Evolutionary conservation across 2,329 filamentous ascomycete genomes (phyloP).

Genomic region (Fragosphaeria purpurea): DNA sequence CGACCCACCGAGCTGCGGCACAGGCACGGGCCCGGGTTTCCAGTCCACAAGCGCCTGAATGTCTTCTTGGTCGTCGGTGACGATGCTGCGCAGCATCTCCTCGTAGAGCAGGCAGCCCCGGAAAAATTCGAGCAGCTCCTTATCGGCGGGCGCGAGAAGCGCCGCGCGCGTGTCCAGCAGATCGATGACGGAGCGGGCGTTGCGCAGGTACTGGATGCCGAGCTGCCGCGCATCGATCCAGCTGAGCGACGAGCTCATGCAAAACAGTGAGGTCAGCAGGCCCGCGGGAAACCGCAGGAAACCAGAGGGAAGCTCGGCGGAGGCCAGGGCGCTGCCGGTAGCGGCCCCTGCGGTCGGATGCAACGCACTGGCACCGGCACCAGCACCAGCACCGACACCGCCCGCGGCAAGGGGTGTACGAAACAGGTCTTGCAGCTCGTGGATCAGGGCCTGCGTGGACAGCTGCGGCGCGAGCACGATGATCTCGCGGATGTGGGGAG

Average conservation of each 20-base stretch:
- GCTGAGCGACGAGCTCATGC: constrained; percentile 29
- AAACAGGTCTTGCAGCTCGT: constrained; percentile 21
- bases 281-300: constrained; percentile 22
- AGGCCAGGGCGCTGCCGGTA: no score
- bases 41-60: constrained; percentile 11
- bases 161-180: constrained; percentile 4
- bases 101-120: constrained; percentile 30
- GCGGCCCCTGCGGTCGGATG: neutral
- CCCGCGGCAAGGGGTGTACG: neutral
- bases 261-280: constrained; percentile 28
- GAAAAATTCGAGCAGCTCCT: constrained; percentile 25
- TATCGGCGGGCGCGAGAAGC: constrained; percentile 14
- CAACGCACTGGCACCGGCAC: no score
- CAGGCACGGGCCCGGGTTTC: neutral
- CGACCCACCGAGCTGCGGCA: no score
- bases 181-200: constrained; percentile 16
- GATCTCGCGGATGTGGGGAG: constrained; percentile 26
- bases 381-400: neutral
- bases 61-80: constrained; percentile 23
- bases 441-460: constrained; percentile 24
- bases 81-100: constrained; percentile 28
- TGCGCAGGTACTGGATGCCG: constrained; percentile 14
- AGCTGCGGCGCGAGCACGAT: constrained; percentile 24
- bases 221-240: constrained; percentile 27
- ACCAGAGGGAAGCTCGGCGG: no score